Conservation (phyloP, 805 yeast genomes). For the Zygoascus ofunaensis region DNA sequence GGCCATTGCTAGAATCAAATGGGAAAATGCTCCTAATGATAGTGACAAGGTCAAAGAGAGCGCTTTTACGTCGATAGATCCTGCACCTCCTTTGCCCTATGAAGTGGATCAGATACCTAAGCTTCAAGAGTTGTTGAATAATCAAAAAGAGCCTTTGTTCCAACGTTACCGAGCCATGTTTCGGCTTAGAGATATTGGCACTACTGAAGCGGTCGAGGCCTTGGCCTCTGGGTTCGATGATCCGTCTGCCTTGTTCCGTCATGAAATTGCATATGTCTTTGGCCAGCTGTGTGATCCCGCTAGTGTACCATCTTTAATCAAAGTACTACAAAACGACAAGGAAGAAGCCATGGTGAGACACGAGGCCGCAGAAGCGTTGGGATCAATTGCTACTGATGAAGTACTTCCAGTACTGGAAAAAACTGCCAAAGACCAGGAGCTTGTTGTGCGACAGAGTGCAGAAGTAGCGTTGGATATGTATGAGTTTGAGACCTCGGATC, state of each 20-base stretch:
- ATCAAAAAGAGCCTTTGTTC: constrained; percentile 70
- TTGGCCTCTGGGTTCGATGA: constrained; percentile 85
- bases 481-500: constrained; percentile 82
- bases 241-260: constrained; percentile 88
- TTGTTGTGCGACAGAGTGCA: constrained; percentile 93
- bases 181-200: constrained; percentile 88
- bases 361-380: constrained; percentile 98
- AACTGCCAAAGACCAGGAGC: constrained; percentile 71
- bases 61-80: constrained; percentile 82
- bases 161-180: constrained; percentile 98
- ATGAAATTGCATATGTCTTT: constrained; percentile 95
- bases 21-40: constrained; percentile 73
- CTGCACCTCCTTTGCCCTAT: constrained; percentile 93
- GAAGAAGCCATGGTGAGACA: constrained; percentile 99
- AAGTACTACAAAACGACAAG: constrained; percentile 61
- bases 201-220: constrained; percentile 87
- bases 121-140: constrained; percentile 60
- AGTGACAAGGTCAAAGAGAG: constrained; percentile 66
- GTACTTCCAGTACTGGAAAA: constrained; percentile 79
- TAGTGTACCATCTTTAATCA: constrained; percentile 77
- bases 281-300: constrained; percentile 95
- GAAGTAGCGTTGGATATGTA: constrained; percentile 97
- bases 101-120: constrained; percentile 49
- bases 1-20: constrained; percentile 87
- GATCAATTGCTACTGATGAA: constrained; percentile 92